Base-by-base conservation (phyloP, 2,329 filamentous ascomycete species). In the Cordyceps fumosorosea region DNA sequence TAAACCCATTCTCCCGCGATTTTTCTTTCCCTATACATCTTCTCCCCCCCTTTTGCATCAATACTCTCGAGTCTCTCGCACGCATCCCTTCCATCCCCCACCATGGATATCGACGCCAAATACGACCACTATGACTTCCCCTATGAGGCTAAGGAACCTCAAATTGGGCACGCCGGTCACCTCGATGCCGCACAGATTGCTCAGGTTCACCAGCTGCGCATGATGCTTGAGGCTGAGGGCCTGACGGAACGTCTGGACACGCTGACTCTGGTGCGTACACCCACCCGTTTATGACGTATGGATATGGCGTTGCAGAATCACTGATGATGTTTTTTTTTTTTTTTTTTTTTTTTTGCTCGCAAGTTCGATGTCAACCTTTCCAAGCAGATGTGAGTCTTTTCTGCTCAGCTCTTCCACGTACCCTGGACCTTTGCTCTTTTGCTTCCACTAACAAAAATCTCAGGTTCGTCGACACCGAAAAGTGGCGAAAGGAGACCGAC, bases 121-220 rank as follows among this genome's bases (percentile, higher is more conserved):
- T 96, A 98, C 82, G 95, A 98, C 80, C 76, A 96, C 81, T 98
- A 95, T 78, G 93, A 97, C 77, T 98, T 85, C 81, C 95, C 95
- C 66, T 91, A 88, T 66, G 88, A 84, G 65, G 86, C 91, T 53
- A 84, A 89, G 61, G 84, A 85, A 68, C 75, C 83, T 53, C 84
- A 88, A 73, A 80, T 81, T 69, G 95, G 95, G 67, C 92, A 97
- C 76, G 88, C 93, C 65, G 95, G 95, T 73, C 86, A 96, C 77
- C 89, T 96, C 70, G 95, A 89, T 61, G 81, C 86, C 63, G 84
- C 90, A 75, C 92, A 98, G 80, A 89, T 96, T 84, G 92, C 91
- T 60, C 88, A 93, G 78, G 89, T 98, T 54, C 80, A 86, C 72
- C 91, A 97, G 82, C 82, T 99, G 74, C 88, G 95, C 66, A 79